Percentiles rank a stretch among this genome's conserved stretches.
These are phyloP conservation scores for Bisporella sp. DNA, from an alignment of 2,329 filamentous ascomycete species.

Conservation along the genomic window DNA sequence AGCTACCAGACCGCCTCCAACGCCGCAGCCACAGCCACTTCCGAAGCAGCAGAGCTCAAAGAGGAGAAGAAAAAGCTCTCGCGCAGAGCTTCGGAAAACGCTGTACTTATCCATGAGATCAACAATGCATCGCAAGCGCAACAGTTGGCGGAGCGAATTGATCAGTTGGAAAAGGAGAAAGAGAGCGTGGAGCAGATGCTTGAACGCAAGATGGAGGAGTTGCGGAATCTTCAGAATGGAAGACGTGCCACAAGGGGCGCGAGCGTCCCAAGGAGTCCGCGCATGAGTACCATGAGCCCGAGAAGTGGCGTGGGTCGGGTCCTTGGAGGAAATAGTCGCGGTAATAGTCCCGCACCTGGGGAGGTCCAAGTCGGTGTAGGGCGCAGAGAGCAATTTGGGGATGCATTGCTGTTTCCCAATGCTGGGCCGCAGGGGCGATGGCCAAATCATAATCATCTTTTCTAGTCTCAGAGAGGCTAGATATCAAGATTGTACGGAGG, in stretches of 20 bases:
- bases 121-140: constrained; percentile 13
- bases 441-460: constrained; percentile 9
- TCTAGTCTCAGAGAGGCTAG: too few relatives aligned
- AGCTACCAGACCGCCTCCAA: constrained; percentile 24
- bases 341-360: constrained; percentile 20
- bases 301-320: constrained; percentile 3
- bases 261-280: constrained; percentile 23
- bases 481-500: too few relatives aligned
- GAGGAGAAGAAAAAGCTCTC: constrained; percentile 10
- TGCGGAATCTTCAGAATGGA: constrained; percentile 34
- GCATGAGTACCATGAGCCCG: constrained; percentile 24
- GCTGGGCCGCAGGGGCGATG: constrained; percentile 3
- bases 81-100: constrained; percentile 18
- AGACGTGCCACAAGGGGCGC: constrained; percentile 26
- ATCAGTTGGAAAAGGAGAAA: constrained; percentile 20
- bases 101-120: constrained; percentile 22
- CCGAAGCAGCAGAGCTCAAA: constrained; percentile 14
- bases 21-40: constrained; percentile 10
- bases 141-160: constrained; percentile 24
- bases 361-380: neutral
- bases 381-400: neutral
- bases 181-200: constrained; percentile 29
- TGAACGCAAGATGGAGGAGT: constrained; percentile 31
- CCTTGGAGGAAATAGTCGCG: constrained; percentile 8
- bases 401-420: constrained; percentile 6